Evolutionary conservation across 176 grass and related monocot species (phyloP), one percentile per base, ranked within the genome.

Genomic region (Avena insularis): DNA sequence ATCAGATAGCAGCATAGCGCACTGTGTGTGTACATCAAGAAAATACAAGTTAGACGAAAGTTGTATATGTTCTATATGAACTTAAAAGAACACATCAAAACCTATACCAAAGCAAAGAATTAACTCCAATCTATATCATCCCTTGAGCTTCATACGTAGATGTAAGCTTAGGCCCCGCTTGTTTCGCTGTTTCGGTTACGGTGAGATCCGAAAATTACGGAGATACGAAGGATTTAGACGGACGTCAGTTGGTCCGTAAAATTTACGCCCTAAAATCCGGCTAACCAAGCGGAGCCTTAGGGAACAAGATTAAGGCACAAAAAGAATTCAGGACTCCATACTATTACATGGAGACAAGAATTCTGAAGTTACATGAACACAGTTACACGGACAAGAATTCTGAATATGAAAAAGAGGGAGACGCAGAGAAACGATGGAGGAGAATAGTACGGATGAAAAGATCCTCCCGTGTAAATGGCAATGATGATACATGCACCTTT

Each of bases 381-480:
- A 46, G 29, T 51, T 36, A 48, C 46, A 43, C 40, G 6, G 5
- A 43, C 40, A 43, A 43, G 40, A 54, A 54, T 86, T 86, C 40
- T 62, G 9, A 36, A 66, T 29, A 43, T 61, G 71, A 40, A 60
- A 82, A 82, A 31, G 63, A 16, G 23, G 36, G 33, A 50, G 53
- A 71, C 20, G 74, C 49, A 4, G 23, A 19, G 17, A 51, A 73
- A 47, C 8, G n/a, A 69, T 50, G 72, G 45, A 57, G 40, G 48
- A 12, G 75, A 64, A 21, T 9, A 61, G 4, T 55, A 84, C 55
- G 79, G 15, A 86, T 82, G 71, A 62, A 51, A 71, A 71, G 71
- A 60, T 82, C 79, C 50, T 69, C 76, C 88, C 12, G 9, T 82
- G 60, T 65, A 82, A 90, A 51, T 75, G 25, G 71, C 29, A 60